Evolutionary conservation across 2,329 filamentous ascomycete species (phyloP).

Genomic region (Fusarium scirpi): DNA sequence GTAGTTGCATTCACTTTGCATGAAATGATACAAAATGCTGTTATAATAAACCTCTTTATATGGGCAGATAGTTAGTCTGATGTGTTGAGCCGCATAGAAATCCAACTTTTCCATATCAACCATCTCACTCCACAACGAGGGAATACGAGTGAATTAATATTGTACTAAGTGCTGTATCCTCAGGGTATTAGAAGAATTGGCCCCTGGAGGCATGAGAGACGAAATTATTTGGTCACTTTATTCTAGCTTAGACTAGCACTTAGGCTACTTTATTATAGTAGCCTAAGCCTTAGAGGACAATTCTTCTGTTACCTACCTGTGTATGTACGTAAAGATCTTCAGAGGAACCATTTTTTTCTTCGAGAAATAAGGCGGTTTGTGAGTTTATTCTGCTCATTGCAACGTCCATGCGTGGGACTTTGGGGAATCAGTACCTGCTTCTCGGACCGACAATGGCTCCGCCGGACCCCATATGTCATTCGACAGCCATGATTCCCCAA

Average conservation of each 20-base stretch:
- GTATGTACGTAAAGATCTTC: constrained; percentile 11
- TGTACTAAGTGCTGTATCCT: background rate
- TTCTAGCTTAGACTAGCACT: too few species aligned
- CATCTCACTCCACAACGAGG: background rate
- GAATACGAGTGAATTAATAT: background rate
- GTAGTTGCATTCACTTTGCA: background rate
- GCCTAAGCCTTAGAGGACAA: too few species aligned
- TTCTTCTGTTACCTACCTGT: too few species aligned
- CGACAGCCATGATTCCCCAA: constrained; percentile 8
- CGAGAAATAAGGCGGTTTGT: constrained; percentile 8
- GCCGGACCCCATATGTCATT: constrained; percentile 18
- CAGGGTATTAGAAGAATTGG: too few species aligned
- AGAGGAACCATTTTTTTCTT: background rate
- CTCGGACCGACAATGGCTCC: constrained; percentile 27
- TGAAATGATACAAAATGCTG: background rate
- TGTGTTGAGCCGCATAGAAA: background rate
- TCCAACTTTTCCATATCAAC: background rate
- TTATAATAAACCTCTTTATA: background rate
- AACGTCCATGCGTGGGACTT: constrained; percentile 3
- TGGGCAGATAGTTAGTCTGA: background rate
- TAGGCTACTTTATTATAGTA: too few species aligned
- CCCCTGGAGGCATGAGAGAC: too few species aligned
- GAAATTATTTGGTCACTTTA: too few species aligned
- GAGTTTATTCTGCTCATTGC: constrained; percentile 4
- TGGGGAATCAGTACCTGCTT: background rate